Conservation (phyloP, 805 yeast species). For the Wickerhamomyces pijperi region DNA sequence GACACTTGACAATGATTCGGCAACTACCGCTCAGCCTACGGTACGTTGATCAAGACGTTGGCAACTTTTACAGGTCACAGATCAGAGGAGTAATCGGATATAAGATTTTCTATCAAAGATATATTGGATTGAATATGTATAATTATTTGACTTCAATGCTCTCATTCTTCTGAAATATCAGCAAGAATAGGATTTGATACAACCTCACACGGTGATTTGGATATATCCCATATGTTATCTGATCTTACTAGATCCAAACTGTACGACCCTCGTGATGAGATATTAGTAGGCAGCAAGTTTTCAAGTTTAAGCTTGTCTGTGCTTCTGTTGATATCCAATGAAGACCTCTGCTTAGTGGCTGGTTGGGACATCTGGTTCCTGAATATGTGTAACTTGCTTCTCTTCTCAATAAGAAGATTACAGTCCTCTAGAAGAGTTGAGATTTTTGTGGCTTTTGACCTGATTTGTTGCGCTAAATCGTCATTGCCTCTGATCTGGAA, state of each 20-base stretch:
- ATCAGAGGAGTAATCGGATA: too few relatives aligned
- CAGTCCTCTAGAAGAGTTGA: constrained; percentile 22
- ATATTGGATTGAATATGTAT: not conserved
- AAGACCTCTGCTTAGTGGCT: constrained; percentile 20
- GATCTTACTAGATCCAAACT: constrained; percentile 20
- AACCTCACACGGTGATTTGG: constrained; percentile 4
- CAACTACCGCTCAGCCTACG: too few relatives aligned
- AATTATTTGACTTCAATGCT: not conserved
- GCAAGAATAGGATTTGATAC: constrained; percentile 6
- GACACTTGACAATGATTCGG: too few relatives aligned
- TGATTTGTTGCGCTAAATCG: constrained; percentile 23
- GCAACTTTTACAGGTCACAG: too few relatives aligned
- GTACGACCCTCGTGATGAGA: constrained; percentile 10
- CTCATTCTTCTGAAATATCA: constrained; percentile 14
- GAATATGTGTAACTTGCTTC: constrained; percentile 29
- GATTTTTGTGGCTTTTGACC: constrained; percentile 26
- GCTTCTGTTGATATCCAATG: constrained; percentile 12
- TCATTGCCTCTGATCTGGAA: constrained; percentile 18
- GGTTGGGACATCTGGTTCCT: constrained; percentile 32
- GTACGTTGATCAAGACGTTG: too few relatives aligned
- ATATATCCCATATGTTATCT: not conserved
- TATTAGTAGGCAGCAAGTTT: not conserved
- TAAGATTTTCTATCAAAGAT: not conserved
- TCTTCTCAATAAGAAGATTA: constrained; percentile 25
- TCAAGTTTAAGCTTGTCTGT: constrained; percentile 5